Evolutionary conservation across 192 early-diverging fungal genomes (phyloP), one percentile per base, ranked within the genome.

Genomic region (Coemansia aciculifera): DNA sequence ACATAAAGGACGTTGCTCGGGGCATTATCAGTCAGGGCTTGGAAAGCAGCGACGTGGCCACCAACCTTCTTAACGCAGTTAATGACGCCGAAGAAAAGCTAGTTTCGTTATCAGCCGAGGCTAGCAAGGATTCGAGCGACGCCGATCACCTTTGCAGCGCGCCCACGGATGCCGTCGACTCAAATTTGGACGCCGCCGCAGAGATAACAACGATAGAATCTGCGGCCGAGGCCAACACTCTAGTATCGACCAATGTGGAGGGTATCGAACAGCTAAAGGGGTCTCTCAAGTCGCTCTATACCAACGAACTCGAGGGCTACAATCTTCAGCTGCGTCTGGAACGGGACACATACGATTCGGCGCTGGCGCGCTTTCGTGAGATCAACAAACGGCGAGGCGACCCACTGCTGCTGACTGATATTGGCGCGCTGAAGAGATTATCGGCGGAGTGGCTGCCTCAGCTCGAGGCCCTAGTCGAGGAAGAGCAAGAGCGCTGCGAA

Each of bases 281-380:
- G 12, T 88, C 90, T 15, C 85, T 96, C n/a, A 68, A 79, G 39
- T 85, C 89, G 0, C 73, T 89, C 3, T 65, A 77, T 19, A 65
- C 85, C 40, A 82, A 81, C 66, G 81, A 86, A 15, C 81, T 89
- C 37, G 73, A 85, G 38, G 79, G 84, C 29, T 92, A 87, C 74
- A 88, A 92, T 17, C 84, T 89, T 59, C 95, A 98, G 73, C 57
- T 90, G 13, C 88, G 88, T 62, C 74, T 98, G 0, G 95, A 98
- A 76, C 89, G 91, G 59, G 89, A 90, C 27, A 87, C 95, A 0
- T 89, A 92, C 48, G 87, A 90, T 32, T 86, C 90, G 0, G 93
- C 93, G 7, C 70, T 92, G 6, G 89, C 90, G 42, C 86, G 86
- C 42, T 78, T 87, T 61, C 80, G 87, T 17, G 79, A 87, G 29